Conservation (phyloP, 73 alveolate genomes). For the Tetrahymena thermophila region DNA sequence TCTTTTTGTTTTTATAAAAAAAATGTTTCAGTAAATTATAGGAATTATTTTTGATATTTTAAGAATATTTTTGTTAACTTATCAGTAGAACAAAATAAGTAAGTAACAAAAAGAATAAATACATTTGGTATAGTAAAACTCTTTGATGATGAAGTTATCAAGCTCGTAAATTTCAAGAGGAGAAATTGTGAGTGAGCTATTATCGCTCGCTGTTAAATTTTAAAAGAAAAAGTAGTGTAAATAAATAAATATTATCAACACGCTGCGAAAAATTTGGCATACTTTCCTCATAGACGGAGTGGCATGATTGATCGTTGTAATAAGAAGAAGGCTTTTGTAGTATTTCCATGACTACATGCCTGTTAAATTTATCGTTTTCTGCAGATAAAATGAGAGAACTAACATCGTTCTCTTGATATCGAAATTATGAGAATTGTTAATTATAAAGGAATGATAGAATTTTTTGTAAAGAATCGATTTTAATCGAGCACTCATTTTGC, state of each 20-base stretch:
- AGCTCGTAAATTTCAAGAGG: not conserved
- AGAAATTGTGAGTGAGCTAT: not conserved
- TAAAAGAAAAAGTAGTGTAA: not conserved
- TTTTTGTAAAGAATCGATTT: not conserved
- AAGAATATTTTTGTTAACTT: no score
- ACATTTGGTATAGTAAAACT: not conserved
- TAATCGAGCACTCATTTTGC: constrained; percentile 3
- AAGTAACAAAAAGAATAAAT: not conserved
- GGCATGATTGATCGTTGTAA: not conserved
- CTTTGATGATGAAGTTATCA: not conserved
- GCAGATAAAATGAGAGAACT: not conserved
- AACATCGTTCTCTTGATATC: not conserved
- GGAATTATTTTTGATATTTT: not conserved
- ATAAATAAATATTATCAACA: not conserved
- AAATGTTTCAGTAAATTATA: not conserved
- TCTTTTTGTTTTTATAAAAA: not conserved
- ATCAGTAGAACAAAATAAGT: not conserved
- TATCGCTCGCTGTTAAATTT: not conserved
- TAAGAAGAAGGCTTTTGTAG: not conserved
- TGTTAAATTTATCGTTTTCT: not conserved
- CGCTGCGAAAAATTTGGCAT: not conserved
- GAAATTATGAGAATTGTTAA: not conserved
- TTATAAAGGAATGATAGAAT: not conserved
- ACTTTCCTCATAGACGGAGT: not conserved
- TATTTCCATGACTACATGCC: not conserved